Evolutionary conservation across 148 eudicot species (phyloP).

Genomic region (Vaccinium myrtillus): DNA sequence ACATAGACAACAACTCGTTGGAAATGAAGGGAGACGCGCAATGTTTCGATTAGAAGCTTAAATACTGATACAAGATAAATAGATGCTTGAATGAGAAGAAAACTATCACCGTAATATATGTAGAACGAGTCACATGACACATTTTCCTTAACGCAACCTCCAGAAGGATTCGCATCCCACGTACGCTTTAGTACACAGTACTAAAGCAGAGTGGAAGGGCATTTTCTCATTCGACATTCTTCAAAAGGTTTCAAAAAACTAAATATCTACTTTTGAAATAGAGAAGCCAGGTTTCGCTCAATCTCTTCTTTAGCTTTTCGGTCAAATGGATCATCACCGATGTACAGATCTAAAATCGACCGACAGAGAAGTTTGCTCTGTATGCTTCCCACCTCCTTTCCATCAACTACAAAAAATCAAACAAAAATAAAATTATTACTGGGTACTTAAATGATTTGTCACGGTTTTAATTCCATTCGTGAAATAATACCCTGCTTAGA

Average conservation of each 20-base stretch:
- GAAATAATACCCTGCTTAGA: neutral
- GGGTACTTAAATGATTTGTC: no score
- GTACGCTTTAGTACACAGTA: no score
- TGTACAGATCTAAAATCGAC: slow-evolving; percentile 74
- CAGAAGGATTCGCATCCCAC: neutral
- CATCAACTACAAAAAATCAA: slow-evolving; percentile 58
- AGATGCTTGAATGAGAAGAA: neutral
- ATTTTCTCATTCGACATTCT: neutral
- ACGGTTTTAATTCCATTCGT: no score
- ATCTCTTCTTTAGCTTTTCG: slow-evolving; percentile 69
- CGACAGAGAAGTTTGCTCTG: slow-evolving; percentile 80
- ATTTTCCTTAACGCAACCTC: neutral
- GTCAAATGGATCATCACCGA: slow-evolving; percentile 90
- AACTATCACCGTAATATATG: neutral
- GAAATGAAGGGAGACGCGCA: neutral
- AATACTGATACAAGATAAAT: neutral
- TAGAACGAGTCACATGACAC: neutral
- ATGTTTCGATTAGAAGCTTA: neutral
- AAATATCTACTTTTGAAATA: slow-evolving; percentile 39
- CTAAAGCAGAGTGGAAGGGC: neutral
- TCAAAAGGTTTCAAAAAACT: neutral
- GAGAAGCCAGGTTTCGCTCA: slow-evolving; percentile 49
- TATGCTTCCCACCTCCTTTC: slow-evolving; percentile 75
- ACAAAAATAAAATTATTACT: no score
- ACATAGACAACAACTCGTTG: neutral